Evolutionary conservation across 2,329 filamentous ascomycete species (phyloP), one percentile per base, ranked within the genome.

Genomic region (Talaromyces pinophilus): DNA sequence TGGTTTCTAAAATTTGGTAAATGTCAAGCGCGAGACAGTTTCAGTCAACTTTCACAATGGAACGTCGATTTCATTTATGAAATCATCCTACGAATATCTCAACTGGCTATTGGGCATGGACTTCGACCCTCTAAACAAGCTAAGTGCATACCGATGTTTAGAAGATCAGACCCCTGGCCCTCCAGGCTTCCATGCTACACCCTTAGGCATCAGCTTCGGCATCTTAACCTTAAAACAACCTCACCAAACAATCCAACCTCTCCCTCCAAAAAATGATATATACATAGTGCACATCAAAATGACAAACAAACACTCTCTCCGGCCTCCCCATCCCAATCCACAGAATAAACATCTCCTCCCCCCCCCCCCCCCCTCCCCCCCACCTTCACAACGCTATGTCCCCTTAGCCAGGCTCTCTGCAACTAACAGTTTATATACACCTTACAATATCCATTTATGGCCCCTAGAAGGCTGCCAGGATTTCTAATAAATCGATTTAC

Each of bases 331-430:
- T 33, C 15, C 30, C 52, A 22, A 55, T 33, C 10, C 10, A 55
- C n/a, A 62, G n/a, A 28, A 62, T 62, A 17, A 52, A 52, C 11
- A 44, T 62, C 15, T 19, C 60, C 6, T 19, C 40, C 7, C 60
- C 3, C 44, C 40, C 7, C 44, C 44, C 10, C 44, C n/a, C n/a
- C n/a, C n/a, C n/a, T n/a, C n/a, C 60, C 5, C 19, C 19, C 19
- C 19, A 1, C 19, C 60, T 5, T 15, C 17, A 0, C 11, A 52
- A 17, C 60, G 44, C 1, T 52, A 62, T 28, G 60, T 52, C 17
- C 4, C 17, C 11, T 17, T 62, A 5, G 30, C 60, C 8, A 50
- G 10, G 3, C 2, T 52, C 2, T 62, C 52, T 19, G 30, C 28
- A 38, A 13, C 25, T 25, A 25, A 25, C 25, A 25, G 25, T 25